Conservation (phyloP, 192 early-diverging fungal species). For the Umbelopsis vinacea region DNA sequence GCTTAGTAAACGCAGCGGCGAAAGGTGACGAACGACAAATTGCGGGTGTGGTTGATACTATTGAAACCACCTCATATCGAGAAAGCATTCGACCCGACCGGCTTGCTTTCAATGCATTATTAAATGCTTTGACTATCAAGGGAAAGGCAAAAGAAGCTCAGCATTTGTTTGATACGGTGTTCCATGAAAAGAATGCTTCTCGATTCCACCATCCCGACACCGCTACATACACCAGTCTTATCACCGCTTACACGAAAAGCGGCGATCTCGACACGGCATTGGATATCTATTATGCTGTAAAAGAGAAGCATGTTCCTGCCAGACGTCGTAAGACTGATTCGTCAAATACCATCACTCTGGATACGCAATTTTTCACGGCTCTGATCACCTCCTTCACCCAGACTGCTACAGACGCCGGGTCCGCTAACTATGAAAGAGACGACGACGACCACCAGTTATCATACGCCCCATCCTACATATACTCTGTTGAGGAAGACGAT, state of each 20-base stretch:
- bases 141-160: slow-evolving; percentile 35
- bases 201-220: slow-evolving; percentile 22
- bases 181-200: slow-evolving; percentile 5
- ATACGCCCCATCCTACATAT: slow-evolving; percentile 7
- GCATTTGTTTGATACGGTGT: slow-evolving; percentile 33
- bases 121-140: slow-evolving; percentile 25
- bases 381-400: slow-evolving; percentile 19
- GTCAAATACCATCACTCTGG: background rate
- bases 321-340: background rate
- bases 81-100: slow-evolving; percentile 5
- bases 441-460: background rate
- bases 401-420: background rate
- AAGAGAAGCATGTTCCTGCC: slow-evolving; percentile 21
- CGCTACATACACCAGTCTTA: slow-evolving; percentile 35
- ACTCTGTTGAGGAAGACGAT: slow-evolving; percentile 1
- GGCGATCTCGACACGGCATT: slow-evolving; percentile 29
- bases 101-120: slow-evolving; percentile 33
- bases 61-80: background rate
- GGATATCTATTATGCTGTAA: slow-evolving; percentile 34
- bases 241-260: slow-evolving; percentile 36
- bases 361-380: slow-evolving; percentile 21
- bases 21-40: background rate
- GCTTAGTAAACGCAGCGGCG: slow-evolving; percentile 27
- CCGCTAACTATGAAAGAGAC: background rate
- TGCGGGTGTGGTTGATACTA: background rate